Evolutionary conservation across 169 alveolate species (phyloP).

Genomic region (Miamiensis avidus): DNA sequence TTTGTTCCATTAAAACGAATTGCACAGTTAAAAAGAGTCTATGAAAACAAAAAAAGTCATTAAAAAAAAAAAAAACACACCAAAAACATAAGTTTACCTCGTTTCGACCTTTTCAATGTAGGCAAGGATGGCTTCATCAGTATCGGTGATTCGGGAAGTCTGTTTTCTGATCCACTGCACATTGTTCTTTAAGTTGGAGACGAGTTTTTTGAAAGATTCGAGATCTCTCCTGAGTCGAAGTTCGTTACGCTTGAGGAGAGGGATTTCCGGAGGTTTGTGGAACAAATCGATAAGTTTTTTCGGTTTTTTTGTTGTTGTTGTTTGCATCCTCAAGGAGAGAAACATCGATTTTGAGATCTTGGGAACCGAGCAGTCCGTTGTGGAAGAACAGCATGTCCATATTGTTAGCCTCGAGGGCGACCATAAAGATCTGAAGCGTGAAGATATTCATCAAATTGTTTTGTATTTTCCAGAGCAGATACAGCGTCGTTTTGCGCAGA

Average conservation of each 20-base stretch:
- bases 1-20: not conserved
- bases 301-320: not conserved
- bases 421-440: not conserved
- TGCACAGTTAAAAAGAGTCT: constrained; percentile 2
- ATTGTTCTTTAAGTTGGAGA: constrained; percentile 4
- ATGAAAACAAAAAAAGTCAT: too few species aligned
- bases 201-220: not conserved
- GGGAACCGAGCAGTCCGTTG: constrained; percentile 12
- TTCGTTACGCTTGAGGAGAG: constrained; percentile 8
- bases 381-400: constrained; percentile 12
- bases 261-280: not conserved
- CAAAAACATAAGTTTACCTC: not conserved
- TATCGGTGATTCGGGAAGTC: not conserved
- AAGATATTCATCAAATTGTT: not conserved
- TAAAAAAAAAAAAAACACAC: too few species aligned
- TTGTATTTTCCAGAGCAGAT: not conserved
- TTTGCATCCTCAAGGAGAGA: not conserved
- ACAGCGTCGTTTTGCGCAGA: constrained; percentile 2
- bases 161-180: constrained; percentile 4
- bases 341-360: not conserved
- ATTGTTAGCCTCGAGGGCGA: not conserved
- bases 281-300: not conserved
- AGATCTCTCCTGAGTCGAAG: constrained; percentile 19
- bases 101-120: constrained; percentile 15
- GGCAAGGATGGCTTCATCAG: constrained; percentile 13